Evolutionary conservation across 352 stramenopile genomes (phyloP), one percentile per base, ranked within the genome.

Genomic region (Phytophthora niederhauseri): DNA sequence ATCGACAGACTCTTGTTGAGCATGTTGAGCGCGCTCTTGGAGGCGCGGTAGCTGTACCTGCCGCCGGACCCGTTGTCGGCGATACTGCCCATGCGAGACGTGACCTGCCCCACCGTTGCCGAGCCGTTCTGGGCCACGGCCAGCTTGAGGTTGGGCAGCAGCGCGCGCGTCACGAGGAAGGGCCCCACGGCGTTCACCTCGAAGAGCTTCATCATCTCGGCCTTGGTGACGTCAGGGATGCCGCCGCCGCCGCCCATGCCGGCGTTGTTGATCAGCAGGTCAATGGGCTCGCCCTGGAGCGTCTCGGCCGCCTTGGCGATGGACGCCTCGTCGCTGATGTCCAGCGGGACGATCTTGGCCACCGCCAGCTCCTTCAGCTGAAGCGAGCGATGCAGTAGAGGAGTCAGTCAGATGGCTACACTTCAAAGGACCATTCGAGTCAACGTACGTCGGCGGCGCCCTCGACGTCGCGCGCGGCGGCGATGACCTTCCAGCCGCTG

Each of bases 1-100:
- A 80, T 45, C 17, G 75, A 58, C 2, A 92, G 67, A 17, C 67
- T 77, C 71, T 70, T 82, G 59, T 73, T 89, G 43, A 90, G 59
- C 69, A 84, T 89, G 69, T 96, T 96, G 56, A 92, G 72, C 24
- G 83, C 88, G 38, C 79, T 51, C 69, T 94, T 93, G 51, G 80
- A 89, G 43, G 87, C 79, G 49, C 84, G 79, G 77, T 95, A 93
- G 56, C 78, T 82, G 62, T 92, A 92, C 30, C 53, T 55, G 15
- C 63, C 67, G 9, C 67, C 72, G 3, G 72, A 73, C 12, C 28
- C 51, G 52, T 78, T 78, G 49, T 78, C 62, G 3, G 59, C 65
- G 41, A 92, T 83, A 48, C 81, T 87, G 38, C 84, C 85, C 51
- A 87, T 62, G 6, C 59, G 54, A 6, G 80, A 89, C 30, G 75